Base-by-base conservation (phyloP, 345 rosid genomes). In the Physaria fendleri region DNA sequence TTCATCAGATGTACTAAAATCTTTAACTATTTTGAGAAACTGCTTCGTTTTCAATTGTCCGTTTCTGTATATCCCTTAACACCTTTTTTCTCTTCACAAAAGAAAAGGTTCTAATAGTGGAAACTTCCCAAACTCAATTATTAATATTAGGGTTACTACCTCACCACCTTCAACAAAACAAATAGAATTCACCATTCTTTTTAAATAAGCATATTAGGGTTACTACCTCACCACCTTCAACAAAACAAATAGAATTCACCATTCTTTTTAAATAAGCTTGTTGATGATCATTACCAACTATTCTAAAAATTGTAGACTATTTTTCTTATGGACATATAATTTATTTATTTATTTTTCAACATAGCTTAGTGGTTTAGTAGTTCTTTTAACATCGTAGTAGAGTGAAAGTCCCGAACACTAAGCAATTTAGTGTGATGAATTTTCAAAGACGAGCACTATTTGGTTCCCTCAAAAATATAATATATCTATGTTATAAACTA, bases 1-100 rank as follows among this genome's bases (percentile, higher is more conserved):
- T 52, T 60, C 57, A 69, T 53, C 56, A 61, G 33, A 44, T 45
- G 33, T 33, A 43, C 32, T 12, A 30, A 23, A 22, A 28, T 37
- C 16, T 12, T 33, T 23, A 32, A 67, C 55, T 52, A 30, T 60
- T 15, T 39, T 52, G 54, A 32, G 56, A 68, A 56, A 18, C 12
- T 34, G 45, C 48, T 59, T 40, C 33, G 10, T 13, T 41, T 27
- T 68, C 56, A 33, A 4, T 29, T 50, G 30, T 59, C 11, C 11
- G 5, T 58, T 12, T 28, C n/a, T n/a, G n/a, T n/a, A 1, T 37
- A 17, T 37, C 48, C 12, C 24, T 6, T 18, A 41, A n/a, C 30
- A 25, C 3, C 16, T 33, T 22, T 22, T 22, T 29, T n/a, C 40
- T 15, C 58, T 10, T 46, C 7, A 3, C 2, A 1, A 21, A 53